Base-by-base conservation (phyloP, 371 early-diverging fungal genomes). In the Batrachochytrium dendrobatidis region DNA sequence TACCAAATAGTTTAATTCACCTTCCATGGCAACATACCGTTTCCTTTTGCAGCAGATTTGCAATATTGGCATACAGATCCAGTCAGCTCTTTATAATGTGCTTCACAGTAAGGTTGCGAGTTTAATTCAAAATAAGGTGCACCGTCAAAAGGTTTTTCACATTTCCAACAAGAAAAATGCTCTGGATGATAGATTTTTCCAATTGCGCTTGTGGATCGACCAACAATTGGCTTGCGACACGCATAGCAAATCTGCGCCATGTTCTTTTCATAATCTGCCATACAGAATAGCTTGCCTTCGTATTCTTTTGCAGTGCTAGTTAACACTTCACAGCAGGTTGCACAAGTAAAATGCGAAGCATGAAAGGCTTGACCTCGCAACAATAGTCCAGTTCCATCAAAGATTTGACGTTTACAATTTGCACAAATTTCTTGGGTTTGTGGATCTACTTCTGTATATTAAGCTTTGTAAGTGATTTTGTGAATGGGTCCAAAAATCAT, bases 131-230 rank as follows among this genome's bases (percentile, higher is more conserved):
- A 72, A 46, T 67, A 75, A 10, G 53, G 20, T 29, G 56, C 53
- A 6, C 64, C 59, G n/a, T 62, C 34, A 50, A 79, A 79, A n/a
- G 73, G 75, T 31, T 54, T 26, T 35, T 75, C 72, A 63, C 80
- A 79, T 57, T 71, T 69, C 3, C 57, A 53, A 63, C 80, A 79
- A 12, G 72, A 69, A 57, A 79, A 75, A 56, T 77, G 77, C 66
- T 76, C 77, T 7, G 73, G 69, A 39, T 79, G 80, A 58, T 66
- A 80, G 8, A 57, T 20, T 34, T 63, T 70, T 18, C 80, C 76
- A 30, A 78, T 34, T 0, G 72, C 73, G 3, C 64, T 65, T 20
- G 73, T 58, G 53, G 49, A 58, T 25, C 65, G 45, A 6, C 79
- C 79, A 2, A 53, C 48, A 20, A 78, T 76, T n/a, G 70, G 68